These are phyloP conservation scores for Magnolia kwangsiensis DNA, from an alignment of 164 flowering plant species.

Conservation along the genomic window DNA sequence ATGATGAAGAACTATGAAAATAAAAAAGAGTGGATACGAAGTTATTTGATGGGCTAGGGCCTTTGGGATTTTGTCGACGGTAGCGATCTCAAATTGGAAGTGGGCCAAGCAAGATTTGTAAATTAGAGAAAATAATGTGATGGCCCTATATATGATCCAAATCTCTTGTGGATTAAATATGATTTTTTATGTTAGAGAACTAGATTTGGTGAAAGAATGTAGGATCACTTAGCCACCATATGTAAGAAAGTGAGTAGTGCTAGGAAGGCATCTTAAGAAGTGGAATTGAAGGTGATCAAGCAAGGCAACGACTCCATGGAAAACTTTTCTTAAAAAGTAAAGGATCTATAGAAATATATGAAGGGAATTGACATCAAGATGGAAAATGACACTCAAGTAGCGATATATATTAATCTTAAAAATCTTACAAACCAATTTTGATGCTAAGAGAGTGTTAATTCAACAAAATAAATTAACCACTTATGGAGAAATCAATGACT, in stretches of 20 bases:
- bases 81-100: not conserved
- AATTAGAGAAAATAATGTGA: not conserved
- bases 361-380: not conserved
- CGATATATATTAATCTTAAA: not conserved
- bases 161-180: not conserved
- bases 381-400: not conserved
- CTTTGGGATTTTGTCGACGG: not conserved
- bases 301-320: not conserved
- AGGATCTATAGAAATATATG: not conserved
- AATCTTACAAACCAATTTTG: not conserved
- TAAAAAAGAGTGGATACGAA: not conserved
- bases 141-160: not conserved
- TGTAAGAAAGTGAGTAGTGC: not conserved
- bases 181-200: not conserved
- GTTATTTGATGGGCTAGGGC: not conserved
- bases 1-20: not conserved
- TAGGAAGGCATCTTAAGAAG: not conserved
- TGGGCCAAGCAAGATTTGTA: not conserved
- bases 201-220: not conserved
- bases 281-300: not conserved
- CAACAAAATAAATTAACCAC: too few relatives aligned
- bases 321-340: not conserved
- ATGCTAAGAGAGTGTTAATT: not conserved
- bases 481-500: not conserved
- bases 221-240: not conserved